A percentile compares a stretch with the other conserved stretches of the same genome.
Conservation (phyloP, 2,329 filamentous ascomycete species). For the Epichloe gansuensis region DNA sequence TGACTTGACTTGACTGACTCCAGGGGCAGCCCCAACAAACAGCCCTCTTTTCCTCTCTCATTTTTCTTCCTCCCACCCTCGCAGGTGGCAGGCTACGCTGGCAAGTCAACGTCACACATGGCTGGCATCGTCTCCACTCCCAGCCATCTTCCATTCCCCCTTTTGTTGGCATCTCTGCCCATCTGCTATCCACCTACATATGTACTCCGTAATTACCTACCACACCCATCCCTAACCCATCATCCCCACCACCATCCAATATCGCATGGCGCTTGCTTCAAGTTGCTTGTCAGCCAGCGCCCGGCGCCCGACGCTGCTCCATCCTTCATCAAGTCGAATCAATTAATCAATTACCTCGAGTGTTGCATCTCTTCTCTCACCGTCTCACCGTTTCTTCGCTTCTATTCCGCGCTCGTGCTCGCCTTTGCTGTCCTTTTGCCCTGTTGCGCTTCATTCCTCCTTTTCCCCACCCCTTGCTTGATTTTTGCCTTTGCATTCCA, state of each 20-base stretch:
- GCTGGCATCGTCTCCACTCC: background rate
- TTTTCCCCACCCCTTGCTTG: background rate
- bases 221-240: background rate
- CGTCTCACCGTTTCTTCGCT: background rate
- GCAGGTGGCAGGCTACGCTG: background rate
- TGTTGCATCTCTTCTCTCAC: background rate
- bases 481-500: background rate
- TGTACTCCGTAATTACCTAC: background rate
- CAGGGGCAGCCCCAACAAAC: background rate
- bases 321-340: background rate
- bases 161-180: background rate
- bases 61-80: no score
- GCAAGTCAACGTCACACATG: background rate
- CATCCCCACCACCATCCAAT: background rate
- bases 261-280: background rate
- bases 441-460: background rate
- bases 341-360: background rate
- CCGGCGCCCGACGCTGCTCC: background rate
- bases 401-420: no score
- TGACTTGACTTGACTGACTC: background rate
- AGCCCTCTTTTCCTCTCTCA: no score
- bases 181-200: background rate
- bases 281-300: background rate
- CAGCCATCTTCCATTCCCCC: background rate
- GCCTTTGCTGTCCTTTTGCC: background rate